A percentile compares a stretch with the other conserved stretches of the same genome.
phyloP scores from a whole-genome alignment of 176 grass and related monocot species.

The Oropetium thomaeum region DNA sequence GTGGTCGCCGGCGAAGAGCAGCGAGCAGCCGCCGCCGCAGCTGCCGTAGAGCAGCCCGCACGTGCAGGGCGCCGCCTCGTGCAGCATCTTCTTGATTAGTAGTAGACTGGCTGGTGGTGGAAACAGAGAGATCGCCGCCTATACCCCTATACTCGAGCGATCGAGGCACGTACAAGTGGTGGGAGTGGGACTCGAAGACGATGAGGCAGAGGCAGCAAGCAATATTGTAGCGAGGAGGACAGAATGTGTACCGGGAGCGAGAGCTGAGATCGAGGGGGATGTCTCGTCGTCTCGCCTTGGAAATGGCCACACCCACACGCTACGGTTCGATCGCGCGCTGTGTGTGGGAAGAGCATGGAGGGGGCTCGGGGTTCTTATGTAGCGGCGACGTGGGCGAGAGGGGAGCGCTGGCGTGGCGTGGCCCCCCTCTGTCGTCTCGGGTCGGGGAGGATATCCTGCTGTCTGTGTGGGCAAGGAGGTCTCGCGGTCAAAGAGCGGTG shows the following conservation, averaged over 20 bases:
- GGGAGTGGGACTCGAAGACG: background rate
- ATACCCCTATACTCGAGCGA: background rate
- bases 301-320: slow-evolving; percentile 28
- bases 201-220: background rate
- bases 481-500: slow-evolving; percentile 44
- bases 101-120: background rate
- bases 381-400: slow-evolving; percentile 37
- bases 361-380: slow-evolving; percentile 41
- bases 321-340: slow-evolving; percentile 20
- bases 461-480: background rate
- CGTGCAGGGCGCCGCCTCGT: slow-evolving; percentile 62
- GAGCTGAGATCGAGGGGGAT: slow-evolving; percentile 40
- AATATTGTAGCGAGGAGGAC: background rate
- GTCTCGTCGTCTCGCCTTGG: slow-evolving; percentile 53
- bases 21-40: slow-evolving; percentile 64
- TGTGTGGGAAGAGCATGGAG: slow-evolving; percentile 36
- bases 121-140: background rate
- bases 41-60: slow-evolving; percentile 67
- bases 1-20: slow-evolving; percentile 48
- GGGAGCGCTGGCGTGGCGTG: background rate
- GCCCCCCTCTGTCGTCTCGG: background rate
- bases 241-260: too few species aligned
- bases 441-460: slow-evolving; percentile 12
- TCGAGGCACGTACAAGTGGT: background rate
- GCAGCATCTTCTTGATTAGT: slow-evolving; percentile 37